These are phyloP conservation scores for Aspergillus pseudoglaucus DNA, from an alignment of 2,329 filamentous ascomycete genomes.

Conservation along the genomic window DNA sequence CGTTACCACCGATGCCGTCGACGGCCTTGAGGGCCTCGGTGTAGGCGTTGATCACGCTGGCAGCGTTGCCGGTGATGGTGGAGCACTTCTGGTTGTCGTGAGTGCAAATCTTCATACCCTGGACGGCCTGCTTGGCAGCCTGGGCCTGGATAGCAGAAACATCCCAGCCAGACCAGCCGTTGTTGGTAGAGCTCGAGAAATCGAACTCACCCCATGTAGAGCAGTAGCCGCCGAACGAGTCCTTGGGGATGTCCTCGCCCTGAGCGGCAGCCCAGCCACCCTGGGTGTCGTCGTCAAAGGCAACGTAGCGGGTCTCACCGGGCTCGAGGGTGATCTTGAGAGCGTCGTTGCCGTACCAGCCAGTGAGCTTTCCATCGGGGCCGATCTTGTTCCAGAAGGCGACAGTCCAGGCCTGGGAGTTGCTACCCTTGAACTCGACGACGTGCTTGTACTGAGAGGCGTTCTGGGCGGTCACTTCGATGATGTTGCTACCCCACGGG, in stretches of 20 bases:
- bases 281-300: conserved; percentile 31
- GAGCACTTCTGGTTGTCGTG: conserved; percentile 24
- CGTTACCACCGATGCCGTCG: conserved; percentile 25
- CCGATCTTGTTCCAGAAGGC: conserved; percentile 38
- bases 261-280: conserved; percentile 30
- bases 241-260: conserved; percentile 21
- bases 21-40: conserved; percentile 19
- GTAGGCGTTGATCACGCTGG: conserved; percentile 27
- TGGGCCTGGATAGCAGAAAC: conserved; percentile 35
- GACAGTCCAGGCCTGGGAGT: conserved; percentile 28
- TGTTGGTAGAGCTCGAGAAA: conserved; percentile 27
- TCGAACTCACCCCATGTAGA: conserved; percentile 38
- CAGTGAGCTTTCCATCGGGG: conserved; percentile 24
- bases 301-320: conserved; percentile 29
- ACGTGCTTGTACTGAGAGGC: conserved; percentile 33
- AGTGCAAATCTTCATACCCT: conserved; percentile 34
- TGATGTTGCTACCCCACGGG: conserved; percentile 38
- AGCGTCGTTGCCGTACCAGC: conserved; percentile 29
- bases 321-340: conserved; percentile 26
- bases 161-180: conserved; percentile 32
- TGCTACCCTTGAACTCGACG: conserved; percentile 24
- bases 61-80: conserved; percentile 18
- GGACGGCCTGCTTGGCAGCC: conserved; percentile 18
- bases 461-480: conserved; percentile 25
- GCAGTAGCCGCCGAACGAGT: conserved; percentile 24